Base-by-base conservation (phyloP, 2,329 filamentous ascomycete species). In the Onygenales sp. region DNA sequence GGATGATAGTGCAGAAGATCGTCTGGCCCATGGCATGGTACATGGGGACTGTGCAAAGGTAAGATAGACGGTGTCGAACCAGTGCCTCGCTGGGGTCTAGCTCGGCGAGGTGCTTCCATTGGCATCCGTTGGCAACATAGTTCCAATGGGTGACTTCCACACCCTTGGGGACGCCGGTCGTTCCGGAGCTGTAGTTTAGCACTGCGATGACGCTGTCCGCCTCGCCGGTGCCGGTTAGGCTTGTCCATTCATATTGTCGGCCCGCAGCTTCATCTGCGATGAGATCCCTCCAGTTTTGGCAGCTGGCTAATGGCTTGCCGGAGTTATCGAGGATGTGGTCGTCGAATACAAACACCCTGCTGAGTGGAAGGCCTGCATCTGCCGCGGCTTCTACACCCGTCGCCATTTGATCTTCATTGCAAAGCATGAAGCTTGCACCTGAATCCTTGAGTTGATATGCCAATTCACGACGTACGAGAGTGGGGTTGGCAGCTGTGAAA, bases 131-230 rank as follows among this genome's bases (percentile, higher is more conserved):
- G 57, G 86, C 77, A 42, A 90, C 79, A 62, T 88, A 87, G 59
- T 88, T 86, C 55, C 76, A 73, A 68, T 93, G 88, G n/a, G 84
- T 82, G 58, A 92, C 86, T 69, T 87, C 83, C 11, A 93, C 88
- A 8, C 88, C 88, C 66, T 94, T 94, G 10, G 88, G 87, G 5
- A 89, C 77, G 7, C 88, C 88, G 0, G 88, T 94, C 1, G 86
- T 90, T 10, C 88, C 71, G 45, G 64, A 67, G 59, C 82, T 87
- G 70, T 92, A 93, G 67, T 93, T 92, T 56, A 93, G 78, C 32
- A 81, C 84, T 59, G 84, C 81, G 1, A 81, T 80, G 4, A 77
- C 75, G 51, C 76, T 44, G 6, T 42, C 17, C 3, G 42, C 42
- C 17, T 55, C 53, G n/a, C 32, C 53, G 13, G 31, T 11, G 32